Percentiles rank a stretch among this genome's conserved stretches.
Conservation (phyloP, 2,329 filamentous ascomycete species). For the Monosporascus sp. region DNA sequence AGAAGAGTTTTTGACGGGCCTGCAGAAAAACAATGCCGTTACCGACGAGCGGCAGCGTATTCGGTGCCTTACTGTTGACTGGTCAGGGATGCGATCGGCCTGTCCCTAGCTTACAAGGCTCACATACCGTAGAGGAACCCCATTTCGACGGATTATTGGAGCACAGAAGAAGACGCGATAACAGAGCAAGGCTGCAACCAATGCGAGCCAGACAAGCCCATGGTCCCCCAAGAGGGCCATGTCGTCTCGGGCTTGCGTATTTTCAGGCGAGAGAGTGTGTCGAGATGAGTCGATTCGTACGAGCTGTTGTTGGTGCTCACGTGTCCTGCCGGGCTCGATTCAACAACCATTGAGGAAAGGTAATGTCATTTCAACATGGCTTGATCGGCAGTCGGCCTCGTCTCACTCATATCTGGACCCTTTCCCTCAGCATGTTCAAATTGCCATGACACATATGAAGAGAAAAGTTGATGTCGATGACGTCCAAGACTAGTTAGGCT, state of each 20-base stretch:
- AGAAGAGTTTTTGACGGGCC: constrained; percentile 53
- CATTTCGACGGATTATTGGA: constrained; percentile 22
- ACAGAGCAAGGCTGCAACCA: constrained; percentile 12
- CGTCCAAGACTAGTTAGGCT: neutral
- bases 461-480: neutral
- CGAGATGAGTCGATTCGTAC: no score
- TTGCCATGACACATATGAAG: neutral
- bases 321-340: neutral
- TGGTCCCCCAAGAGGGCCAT: constrained; percentile 9
- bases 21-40: constrained; percentile 59
- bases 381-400: no score
- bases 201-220: constrained; percentile 10
- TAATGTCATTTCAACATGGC: neutral
- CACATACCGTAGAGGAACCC: constrained; percentile 25
- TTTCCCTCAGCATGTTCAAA: neutral
- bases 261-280: no score
- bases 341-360: neutral
- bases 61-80: constrained; percentile 38
- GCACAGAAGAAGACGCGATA: constrained; percentile 18
- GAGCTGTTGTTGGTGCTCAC: no score
- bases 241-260: neutral
- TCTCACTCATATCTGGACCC: neutral
- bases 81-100: constrained; percentile 3
- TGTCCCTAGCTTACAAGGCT: neutral
- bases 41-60: constrained; percentile 50